These are phyloP conservation scores for Pythium sukuiense DNA, from an alignment of 352 stramenopile species.

Conservation along the genomic window DNA sequence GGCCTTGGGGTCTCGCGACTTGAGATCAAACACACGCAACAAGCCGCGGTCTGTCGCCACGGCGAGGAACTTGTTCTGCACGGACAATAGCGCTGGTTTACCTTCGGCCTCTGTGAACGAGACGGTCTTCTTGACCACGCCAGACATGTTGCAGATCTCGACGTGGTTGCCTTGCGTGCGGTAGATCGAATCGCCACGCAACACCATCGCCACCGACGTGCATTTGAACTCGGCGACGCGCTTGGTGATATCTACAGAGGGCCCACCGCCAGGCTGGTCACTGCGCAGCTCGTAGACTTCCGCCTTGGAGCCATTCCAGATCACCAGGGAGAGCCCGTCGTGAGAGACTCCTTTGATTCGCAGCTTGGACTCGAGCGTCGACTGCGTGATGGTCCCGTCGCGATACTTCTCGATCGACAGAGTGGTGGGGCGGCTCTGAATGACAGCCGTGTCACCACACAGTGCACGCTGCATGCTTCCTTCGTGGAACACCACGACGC, in stretches of 20 bases:
- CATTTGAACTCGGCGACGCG: slow-evolving; percentile 73
- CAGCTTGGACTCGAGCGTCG: slow-evolving; percentile 57
- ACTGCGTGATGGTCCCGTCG: slow-evolving; percentile 70
- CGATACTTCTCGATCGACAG: slow-evolving; percentile 79
- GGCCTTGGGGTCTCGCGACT: slow-evolving; percentile 80
- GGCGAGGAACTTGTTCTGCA: slow-evolving; percentile 90
- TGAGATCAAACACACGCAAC: slow-evolving; percentile 90
- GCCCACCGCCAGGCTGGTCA: background rate
- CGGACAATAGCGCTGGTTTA: slow-evolving; percentile 68
- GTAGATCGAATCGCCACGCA: slow-evolving; percentile 89
- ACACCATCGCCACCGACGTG: slow-evolving; percentile 60
- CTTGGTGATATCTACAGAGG: slow-evolving; percentile 50
- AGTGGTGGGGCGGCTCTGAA: slow-evolving; percentile 73
- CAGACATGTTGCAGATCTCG: slow-evolving; percentile 87
- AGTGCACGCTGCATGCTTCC: slow-evolving; percentile 83
- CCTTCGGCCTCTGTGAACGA: slow-evolving; percentile 92
- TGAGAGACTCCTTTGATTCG: slow-evolving; percentile 87
- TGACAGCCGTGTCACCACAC: slow-evolving; percentile 78
- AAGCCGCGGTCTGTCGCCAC: slow-evolving; percentile 85
- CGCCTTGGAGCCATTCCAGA: slow-evolving; percentile 85
- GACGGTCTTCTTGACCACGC: slow-evolving; percentile 86
- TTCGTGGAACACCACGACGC: slow-evolving; percentile 81
- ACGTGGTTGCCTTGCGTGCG: slow-evolving; percentile 82
- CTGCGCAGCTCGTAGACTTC: slow-evolving; percentile 86
- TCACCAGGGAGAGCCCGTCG: slow-evolving; percentile 66